Conservation (phyloP, 495 filamentous ascomycete genomes). For the Darksidea phi region DNA sequence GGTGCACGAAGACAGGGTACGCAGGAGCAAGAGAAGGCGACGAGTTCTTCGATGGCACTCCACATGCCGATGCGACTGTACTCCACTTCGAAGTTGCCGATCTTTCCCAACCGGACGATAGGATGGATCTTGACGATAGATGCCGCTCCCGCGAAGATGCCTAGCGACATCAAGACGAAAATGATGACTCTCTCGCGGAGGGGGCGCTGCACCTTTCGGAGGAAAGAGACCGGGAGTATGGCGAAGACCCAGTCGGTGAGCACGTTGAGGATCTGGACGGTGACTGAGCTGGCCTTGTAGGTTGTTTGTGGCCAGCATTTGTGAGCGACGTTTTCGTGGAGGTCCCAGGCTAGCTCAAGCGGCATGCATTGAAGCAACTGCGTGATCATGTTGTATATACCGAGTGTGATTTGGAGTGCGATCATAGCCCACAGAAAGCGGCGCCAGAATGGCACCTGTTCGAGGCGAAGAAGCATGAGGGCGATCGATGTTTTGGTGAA, state of each 20-base stretch:
- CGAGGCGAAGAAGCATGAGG: slow-evolving; percentile 39
- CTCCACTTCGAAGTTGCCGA: slow-evolving; percentile 3
- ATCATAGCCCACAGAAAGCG: slow-evolving; percentile 32
- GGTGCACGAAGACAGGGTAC: slow-evolving; percentile 15
- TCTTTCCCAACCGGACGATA: background rate
- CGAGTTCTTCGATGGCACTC: slow-evolving; percentile 16
- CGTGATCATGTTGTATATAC: slow-evolving; percentile 14
- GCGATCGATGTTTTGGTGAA: slow-evolving; percentile 39
- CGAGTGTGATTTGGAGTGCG: slow-evolving; percentile 23
- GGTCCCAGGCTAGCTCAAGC: slow-evolving; percentile 38
- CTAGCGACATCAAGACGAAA: slow-evolving; percentile 41
- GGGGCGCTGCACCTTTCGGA: slow-evolving; percentile 39
- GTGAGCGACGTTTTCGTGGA: slow-evolving; percentile 9
- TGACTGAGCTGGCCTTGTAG: slow-evolving; percentile 31
- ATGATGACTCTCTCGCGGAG: slow-evolving; percentile 40
- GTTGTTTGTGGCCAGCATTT: slow-evolving; percentile 32
- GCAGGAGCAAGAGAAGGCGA: slow-evolving; percentile 14
- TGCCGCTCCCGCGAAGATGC: slow-evolving; percentile 36
- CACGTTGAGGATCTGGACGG: slow-evolving; percentile 34
- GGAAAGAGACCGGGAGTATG: slow-evolving; percentile 42
- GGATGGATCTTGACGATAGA: slow-evolving; percentile 35
- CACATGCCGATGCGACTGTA: slow-evolving; percentile 19
- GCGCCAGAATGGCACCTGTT: slow-evolving; percentile 28
- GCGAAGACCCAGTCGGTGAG: slow-evolving; percentile 40
- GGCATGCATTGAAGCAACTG: slow-evolving; percentile 40